Percentiles rank a stretch among this genome's conserved stretches.
These are phyloP conservation scores for Solanum dulcamara DNA, from an alignment of 257 asterid genomes.

Conservation along the genomic window DNA sequence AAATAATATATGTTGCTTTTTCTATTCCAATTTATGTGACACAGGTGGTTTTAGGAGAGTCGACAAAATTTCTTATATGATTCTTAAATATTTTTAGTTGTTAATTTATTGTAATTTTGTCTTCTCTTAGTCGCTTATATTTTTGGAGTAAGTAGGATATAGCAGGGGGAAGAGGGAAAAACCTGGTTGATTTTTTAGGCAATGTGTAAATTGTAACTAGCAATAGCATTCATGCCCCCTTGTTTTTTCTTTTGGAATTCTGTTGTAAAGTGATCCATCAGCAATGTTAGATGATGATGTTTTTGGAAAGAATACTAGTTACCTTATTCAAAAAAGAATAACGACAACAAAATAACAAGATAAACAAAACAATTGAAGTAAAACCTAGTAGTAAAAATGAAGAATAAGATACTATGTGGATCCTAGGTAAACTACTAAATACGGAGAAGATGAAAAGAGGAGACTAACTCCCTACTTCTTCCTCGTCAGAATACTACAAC, in stretches of 20 bases:
- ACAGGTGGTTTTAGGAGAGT: too few relatives aligned
- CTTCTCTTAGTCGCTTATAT: neutral
- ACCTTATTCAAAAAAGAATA: neutral
- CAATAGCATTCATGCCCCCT: neutral
- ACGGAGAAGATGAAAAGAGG: too few relatives aligned
- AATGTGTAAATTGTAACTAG: neutral
- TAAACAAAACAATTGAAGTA: neutral
- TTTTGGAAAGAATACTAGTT: neutral
- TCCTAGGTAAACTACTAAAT: neutral
- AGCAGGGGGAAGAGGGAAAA: neutral
- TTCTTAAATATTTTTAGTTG: too few relatives aligned
- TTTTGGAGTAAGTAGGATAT: neutral
- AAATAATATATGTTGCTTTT: too few relatives aligned
- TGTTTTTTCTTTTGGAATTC: neutral
- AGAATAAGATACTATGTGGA: neutral
- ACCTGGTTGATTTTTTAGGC: neutral
- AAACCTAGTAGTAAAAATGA: neutral
- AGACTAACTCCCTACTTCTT: neutral
- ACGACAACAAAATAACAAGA: neutral
- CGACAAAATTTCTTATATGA: too few relatives aligned
- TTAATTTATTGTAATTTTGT: too few relatives aligned
- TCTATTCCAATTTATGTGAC: too few relatives aligned
- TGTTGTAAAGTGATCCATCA: neutral
- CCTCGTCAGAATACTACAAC: neutral
- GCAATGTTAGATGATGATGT: neutral